A percentile compares a stretch with the other conserved stretches of the same genome.
phyloP scores from a whole-genome alignment of 202 grass and related monocot species.

The Carex arenaria region DNA sequence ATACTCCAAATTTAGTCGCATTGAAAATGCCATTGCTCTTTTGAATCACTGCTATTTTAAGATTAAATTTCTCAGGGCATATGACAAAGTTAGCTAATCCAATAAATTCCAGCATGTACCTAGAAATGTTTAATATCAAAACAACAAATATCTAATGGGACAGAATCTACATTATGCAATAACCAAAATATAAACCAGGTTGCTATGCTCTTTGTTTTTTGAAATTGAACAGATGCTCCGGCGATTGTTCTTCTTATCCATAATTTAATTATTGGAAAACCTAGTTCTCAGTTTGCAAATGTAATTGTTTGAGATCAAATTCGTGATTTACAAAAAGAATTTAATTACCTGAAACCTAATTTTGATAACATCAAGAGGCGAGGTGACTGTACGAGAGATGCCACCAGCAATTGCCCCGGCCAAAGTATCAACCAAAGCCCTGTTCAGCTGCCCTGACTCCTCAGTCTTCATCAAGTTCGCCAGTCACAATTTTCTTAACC shows the following conservation, averaged over 20 bases:
- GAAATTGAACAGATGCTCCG: neutral
- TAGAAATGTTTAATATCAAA: neutral
- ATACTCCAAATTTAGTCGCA: neutral
- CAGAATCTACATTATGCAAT: neutral
- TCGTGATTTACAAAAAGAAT: neutral
- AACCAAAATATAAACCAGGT: neutral
- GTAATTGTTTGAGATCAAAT: neutral
- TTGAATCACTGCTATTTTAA: neutral
- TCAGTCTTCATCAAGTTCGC: slow-evolving; percentile 15
- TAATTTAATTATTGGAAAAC: neutral
- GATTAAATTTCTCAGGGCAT: neutral
- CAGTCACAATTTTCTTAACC: neutral
- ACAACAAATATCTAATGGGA: neutral
- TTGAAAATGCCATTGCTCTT: neutral
- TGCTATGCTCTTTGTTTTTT: neutral
- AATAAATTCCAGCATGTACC: neutral
- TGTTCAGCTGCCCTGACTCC: slow-evolving; percentile 64
- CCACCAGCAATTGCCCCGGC: slow-evolving; percentile 82
- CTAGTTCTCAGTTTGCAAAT: neutral
- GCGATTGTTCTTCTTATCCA: neutral
- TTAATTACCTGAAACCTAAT: slow-evolving; percentile 85
- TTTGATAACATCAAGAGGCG: slow-evolving; percentile 94
- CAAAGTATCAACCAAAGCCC: slow-evolving; percentile 65
- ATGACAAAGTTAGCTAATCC: neutral
- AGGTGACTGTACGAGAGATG: slow-evolving; percentile 87